These are phyloP conservation scores for Cystobasidium slooffiae DNA, from an alignment of 1,284 basidiomycete genomes.

Conservation along the genomic window DNA sequence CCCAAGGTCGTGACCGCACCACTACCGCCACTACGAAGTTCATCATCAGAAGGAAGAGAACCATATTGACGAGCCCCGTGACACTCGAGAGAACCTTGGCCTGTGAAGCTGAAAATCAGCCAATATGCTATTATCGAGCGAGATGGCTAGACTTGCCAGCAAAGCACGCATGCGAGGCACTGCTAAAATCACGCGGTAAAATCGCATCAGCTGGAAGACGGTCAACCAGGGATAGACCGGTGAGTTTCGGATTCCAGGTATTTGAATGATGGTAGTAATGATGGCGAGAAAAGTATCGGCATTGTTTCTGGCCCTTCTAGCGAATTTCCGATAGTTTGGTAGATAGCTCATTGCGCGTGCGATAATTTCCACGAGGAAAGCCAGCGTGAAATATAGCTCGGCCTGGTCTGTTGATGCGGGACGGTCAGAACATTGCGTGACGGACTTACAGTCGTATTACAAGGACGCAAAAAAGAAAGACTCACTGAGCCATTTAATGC, in stretches of 20 bases:
- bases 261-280: constrained; percentile 78
- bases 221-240: constrained; percentile 86
- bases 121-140: constrained; percentile 39
- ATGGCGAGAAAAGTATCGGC: constrained; percentile 83
- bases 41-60: constrained; percentile 85
- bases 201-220: constrained; percentile 82
- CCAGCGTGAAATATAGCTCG: constrained; percentile 80
- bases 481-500: constrained; percentile 31
- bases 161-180: constrained; percentile 82
- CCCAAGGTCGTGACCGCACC: constrained; percentile 1
- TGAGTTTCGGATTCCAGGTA: constrained; percentile 74
- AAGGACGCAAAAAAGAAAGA: background rate
- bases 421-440: constrained; percentile 54
- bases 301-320: constrained; percentile 69
- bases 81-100: constrained; percentile 89
- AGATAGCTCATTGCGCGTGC: constrained; percentile 73
- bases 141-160: constrained; percentile 63
- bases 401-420: constrained; percentile 55
- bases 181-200: constrained; percentile 90
- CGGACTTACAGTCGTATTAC: constrained; percentile 53
- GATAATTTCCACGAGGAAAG: constrained; percentile 87
- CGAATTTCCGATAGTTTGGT: constrained; percentile 82
- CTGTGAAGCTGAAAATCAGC: constrained; percentile 58
- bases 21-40: constrained; percentile 82
- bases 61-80: constrained; percentile 90